Evolutionary conservation across 257 asterid genomes (phyloP), one percentile per base, ranked within the genome.

Genomic region (Coffea eugenioides): DNA sequence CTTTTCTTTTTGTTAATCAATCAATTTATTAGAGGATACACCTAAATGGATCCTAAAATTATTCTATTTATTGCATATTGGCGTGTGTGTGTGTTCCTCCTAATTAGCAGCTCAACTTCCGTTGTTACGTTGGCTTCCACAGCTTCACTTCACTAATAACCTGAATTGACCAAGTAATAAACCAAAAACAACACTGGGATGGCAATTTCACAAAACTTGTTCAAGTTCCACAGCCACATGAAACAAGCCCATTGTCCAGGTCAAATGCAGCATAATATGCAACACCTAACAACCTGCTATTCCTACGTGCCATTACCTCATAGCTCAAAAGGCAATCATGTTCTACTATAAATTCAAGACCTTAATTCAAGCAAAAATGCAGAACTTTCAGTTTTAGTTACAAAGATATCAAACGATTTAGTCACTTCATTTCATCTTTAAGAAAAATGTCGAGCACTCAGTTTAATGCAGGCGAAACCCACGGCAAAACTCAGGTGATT

Each of bases 391-490:
- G 3, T 12, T 27, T 31, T 31, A 13, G 34, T 8, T 27, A 65
- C 18, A 69, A 54, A 52, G 31, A 36, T 2, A 52, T 27, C 67
- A 68, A 23, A 15, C 0, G 6, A 49, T 71, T 45, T 11, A 2
- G 25, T 11, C 41, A 51, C 57, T n/a, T 77, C 51, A 71, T 62
- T 27, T 65, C 18, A 36, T 48, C 56, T 36, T 36, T 25, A 67
- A 71, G 65, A 27, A 89, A 31, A 52, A 92, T 92, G 94, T 85
- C 94, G 80, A 85, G 84, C 79, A 34, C 76, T 49, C 89, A 86
- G 69, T 85, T 81, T 76, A 87, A 82, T 27, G 93, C 93, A 2
- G 97, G 92, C 77, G 88, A 85, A 45, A 64, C 21, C 39, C 93
- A 54, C 12, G 88, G 89, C 46, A 77, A 45, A 74, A 65, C 70